These are phyloP conservation scores for Teratosphaeria destructans DNA, from an alignment of 2,329 filamentous ascomycete genomes.

Conservation along the genomic window DNA sequence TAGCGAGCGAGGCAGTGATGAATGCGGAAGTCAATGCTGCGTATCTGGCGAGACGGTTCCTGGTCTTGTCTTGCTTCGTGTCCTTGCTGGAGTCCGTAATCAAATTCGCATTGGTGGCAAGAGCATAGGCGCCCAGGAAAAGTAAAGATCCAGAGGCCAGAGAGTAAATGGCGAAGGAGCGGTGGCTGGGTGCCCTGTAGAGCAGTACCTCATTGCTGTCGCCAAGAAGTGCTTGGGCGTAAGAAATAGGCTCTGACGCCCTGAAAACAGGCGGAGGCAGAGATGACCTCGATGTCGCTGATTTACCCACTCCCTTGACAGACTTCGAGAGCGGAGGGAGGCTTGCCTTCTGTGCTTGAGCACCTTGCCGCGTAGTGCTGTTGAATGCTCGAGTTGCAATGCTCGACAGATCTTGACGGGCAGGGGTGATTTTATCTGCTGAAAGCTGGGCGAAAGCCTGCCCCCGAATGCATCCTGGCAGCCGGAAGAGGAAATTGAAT, in stretches of 20 bases:
- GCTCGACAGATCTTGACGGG: background rate
- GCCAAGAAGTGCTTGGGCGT: slow-evolving; percentile 5
- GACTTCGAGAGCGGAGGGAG: background rate
- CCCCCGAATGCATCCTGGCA: slow-evolving; percentile 11
- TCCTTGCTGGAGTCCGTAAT: background rate
- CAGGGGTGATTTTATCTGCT: background rate
- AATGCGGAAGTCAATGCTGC: background rate
- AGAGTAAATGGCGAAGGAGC: slow-evolving; percentile 12
- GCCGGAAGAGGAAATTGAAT: slow-evolving; percentile 9
- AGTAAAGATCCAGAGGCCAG: slow-evolving; percentile 10
- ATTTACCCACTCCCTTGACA: background rate
- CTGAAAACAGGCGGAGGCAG: background rate
- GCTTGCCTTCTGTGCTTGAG: background rate
- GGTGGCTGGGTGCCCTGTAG: slow-evolving; percentile 16
- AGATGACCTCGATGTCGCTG: background rate
- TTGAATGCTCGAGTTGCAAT: background rate
- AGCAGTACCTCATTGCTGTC: slow-evolving; percentile 10
- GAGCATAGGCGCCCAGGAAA: slow-evolving; percentile 8
- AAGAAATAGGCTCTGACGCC: background rate
- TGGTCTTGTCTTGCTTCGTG: background rate
- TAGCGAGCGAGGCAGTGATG: background rate
- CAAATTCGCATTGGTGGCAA: slow-evolving; percentile 3
- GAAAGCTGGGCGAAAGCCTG: slow-evolving; percentile 6
- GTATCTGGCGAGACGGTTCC: background rate
- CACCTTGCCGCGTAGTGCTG: background rate